Conservation (phyloP, 495 filamentous ascomycete species). For the Lophium mytilinum region DNA sequence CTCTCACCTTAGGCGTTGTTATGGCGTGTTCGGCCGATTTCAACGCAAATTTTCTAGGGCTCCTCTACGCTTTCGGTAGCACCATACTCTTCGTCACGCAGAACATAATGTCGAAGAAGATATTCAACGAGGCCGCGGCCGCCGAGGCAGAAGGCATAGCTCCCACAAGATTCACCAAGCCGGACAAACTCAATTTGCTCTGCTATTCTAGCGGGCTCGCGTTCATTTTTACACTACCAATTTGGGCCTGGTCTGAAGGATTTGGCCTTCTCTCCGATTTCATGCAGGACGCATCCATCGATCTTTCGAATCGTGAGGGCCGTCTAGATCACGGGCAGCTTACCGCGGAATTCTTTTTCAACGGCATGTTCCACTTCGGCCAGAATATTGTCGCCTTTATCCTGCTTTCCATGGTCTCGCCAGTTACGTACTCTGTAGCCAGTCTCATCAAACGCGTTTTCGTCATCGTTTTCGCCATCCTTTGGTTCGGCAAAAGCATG, state of each 20-base stretch:
- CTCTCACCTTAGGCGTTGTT: slow-evolving; percentile 86
- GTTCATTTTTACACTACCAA: slow-evolving; percentile 80
- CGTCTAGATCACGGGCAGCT: slow-evolving; percentile 73
- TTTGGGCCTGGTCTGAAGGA: slow-evolving; percentile 91
- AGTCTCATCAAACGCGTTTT: slow-evolving; percentile 94
- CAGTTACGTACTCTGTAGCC: slow-evolving; percentile 95
- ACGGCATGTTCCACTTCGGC: slow-evolving; percentile 92
- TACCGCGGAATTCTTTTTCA: slow-evolving; percentile 83
- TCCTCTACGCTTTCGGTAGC: slow-evolving; percentile 75
- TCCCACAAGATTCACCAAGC: slow-evolving; percentile 53
- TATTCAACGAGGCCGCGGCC: slow-evolving; percentile 91
- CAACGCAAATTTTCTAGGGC: slow-evolving; percentile 77
- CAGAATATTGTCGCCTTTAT: slow-evolving; percentile 95
- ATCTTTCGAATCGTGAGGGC: slow-evolving; percentile 50
- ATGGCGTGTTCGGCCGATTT: slow-evolving; percentile 89
- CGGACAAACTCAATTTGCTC: slow-evolving; percentile 94
- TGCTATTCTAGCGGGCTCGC: slow-evolving; percentile 93
- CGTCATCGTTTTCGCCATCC: slow-evolving; percentile 87
- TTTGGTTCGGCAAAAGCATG: slow-evolving; percentile 91
- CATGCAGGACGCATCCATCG: slow-evolving; percentile 54
- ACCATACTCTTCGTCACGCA: slow-evolving; percentile 95
- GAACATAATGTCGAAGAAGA: slow-evolving; percentile 96
- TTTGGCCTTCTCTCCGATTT: slow-evolving; percentile 67
- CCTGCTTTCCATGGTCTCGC: slow-evolving; percentile 80
- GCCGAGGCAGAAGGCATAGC: slow-evolving; percentile 60